Conservation (phyloP, 2,329 filamentous ascomycete genomes). For the Colletotrichum sp. region DNA sequence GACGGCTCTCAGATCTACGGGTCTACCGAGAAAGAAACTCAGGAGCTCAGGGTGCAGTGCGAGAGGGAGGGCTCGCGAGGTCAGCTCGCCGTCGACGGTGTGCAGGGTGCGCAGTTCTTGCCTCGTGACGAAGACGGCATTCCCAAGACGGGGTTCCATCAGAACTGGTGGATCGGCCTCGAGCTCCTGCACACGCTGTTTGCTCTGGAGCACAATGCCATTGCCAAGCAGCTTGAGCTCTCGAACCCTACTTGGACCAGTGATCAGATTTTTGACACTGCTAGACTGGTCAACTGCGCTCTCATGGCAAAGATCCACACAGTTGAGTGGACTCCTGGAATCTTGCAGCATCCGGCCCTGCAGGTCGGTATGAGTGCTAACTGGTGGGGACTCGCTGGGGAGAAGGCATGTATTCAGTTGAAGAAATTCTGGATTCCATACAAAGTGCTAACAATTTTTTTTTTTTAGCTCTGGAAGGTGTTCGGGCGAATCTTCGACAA, state of each 20-base stretch:
- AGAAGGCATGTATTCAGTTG: neutral
- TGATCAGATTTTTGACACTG: neutral
- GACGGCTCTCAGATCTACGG: neutral
- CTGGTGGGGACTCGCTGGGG: neutral
- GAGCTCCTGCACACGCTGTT: neutral
- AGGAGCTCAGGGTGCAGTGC: neutral
- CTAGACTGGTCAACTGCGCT: neutral
- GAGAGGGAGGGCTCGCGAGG: neutral
- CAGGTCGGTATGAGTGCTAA: neutral
- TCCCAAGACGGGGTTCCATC: neutral
- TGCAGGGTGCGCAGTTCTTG: neutral
- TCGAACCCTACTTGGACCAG: neutral
- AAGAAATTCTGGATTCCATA: neutral
- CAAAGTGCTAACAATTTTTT: accelerated
- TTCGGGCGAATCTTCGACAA: neutral
- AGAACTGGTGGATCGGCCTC: neutral
- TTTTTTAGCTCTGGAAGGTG: neutral
- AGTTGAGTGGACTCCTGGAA: neutral
- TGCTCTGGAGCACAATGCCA: neutral
- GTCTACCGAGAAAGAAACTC: neutral
- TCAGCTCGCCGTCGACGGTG: neutral
- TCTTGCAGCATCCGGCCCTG: neutral
- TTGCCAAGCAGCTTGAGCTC: neutral
- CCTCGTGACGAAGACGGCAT: neutral
- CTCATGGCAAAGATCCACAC: neutral